Conservation (phyloP, 768 basidiomycete genomes). For the Pulveroboletus ravenelii region DNA sequence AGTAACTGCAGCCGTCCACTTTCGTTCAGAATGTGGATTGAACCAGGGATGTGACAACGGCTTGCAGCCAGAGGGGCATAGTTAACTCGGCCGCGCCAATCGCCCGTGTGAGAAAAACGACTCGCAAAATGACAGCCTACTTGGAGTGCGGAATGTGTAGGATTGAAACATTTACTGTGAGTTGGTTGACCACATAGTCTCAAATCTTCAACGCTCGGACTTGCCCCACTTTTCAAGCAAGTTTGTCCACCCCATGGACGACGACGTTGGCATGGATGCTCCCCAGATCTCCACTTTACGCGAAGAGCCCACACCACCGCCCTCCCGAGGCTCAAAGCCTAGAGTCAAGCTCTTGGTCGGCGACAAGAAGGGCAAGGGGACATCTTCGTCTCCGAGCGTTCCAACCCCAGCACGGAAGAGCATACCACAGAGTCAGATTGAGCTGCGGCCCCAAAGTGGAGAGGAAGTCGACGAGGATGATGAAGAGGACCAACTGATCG, state of each 20-base stretch:
- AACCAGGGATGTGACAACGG: neutral
- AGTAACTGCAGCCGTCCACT: neutral
- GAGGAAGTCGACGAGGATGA: constrained; percentile 61
- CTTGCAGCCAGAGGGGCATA: neutral
- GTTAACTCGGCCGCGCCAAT: neutral
- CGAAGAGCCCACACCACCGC: constrained; percentile 71
- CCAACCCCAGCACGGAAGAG: constrained; percentile 19
- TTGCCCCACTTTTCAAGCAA: neutral
- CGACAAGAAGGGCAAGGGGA: constrained; percentile 38
- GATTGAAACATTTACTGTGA: neutral
- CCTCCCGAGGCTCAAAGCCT: constrained; percentile 37
- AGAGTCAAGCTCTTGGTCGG: constrained; percentile 50
- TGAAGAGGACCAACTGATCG: constrained; percentile 78
- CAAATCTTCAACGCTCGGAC: neutral
- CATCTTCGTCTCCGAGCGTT: constrained; percentile 31
- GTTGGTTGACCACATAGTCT: neutral
- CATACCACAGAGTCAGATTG: constrained; percentile 13
- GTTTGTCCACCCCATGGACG: constrained; percentile 27
- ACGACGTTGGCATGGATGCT: constrained; percentile 66
- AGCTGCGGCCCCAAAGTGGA: constrained; percentile 27
- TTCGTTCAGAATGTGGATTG: neutral
- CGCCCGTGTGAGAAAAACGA: constrained; percentile 14
- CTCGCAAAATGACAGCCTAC: constrained; percentile 1
- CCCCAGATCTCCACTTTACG: constrained; percentile 76
- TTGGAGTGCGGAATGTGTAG: neutral